Conservation (phyloP, 1,284 basidiomycete genomes). For the Neonothopanus nambi region DNA sequence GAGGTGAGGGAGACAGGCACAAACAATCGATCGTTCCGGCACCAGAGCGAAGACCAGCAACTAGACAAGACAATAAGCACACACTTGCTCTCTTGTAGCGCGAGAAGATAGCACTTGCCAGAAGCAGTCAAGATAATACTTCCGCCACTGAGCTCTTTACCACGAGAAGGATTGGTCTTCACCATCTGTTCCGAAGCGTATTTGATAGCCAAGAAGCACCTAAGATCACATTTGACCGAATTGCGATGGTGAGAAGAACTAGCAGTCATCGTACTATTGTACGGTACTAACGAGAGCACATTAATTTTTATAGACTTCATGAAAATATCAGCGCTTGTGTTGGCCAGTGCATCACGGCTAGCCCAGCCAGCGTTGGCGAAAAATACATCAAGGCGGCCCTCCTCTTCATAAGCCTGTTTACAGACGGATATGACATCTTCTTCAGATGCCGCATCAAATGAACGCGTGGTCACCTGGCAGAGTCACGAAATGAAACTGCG, state of each 20-base stretch:
- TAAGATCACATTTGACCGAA: slow-evolving; percentile 29
- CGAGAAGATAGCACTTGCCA: slow-evolving; percentile 42
- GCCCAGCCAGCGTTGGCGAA: slow-evolving; percentile 79
- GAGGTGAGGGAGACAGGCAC: slow-evolving; percentile 23
- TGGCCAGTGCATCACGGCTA: slow-evolving; percentile 37
- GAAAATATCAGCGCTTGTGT: slow-evolving; percentile 68
- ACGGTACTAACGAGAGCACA: slow-evolving; percentile 65
- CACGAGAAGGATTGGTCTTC: slow-evolving; percentile 59
- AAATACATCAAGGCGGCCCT: slow-evolving; percentile 89
- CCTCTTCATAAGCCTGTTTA: slow-evolving; percentile 72
- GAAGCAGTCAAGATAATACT: slow-evolving; percentile 92
- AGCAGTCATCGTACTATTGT: neutral
- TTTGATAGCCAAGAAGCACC: slow-evolving; percentile 90
- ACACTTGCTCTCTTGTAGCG: neutral
- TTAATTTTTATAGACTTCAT: slow-evolving; percentile 83
- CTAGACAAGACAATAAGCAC: slow-evolving; percentile 35
- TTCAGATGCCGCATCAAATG: slow-evolving; percentile 86
- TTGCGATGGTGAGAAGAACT: neutral
- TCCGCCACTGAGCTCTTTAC: slow-evolving; percentile 71
- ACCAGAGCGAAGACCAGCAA: slow-evolving; percentile 85
- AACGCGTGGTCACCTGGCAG: slow-evolving; percentile 66
- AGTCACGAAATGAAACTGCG: slow-evolving; percentile 12
- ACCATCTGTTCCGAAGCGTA: slow-evolving; percentile 83
- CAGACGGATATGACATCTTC: slow-evolving; percentile 70
- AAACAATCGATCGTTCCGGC: slow-evolving; percentile 86